Percentiles rank a stretch among this genome's conserved stretches.
Evolutionary conservation across 257 asterid genomes (phyloP).

Genomic region (Euphrasia confusa): DNA sequence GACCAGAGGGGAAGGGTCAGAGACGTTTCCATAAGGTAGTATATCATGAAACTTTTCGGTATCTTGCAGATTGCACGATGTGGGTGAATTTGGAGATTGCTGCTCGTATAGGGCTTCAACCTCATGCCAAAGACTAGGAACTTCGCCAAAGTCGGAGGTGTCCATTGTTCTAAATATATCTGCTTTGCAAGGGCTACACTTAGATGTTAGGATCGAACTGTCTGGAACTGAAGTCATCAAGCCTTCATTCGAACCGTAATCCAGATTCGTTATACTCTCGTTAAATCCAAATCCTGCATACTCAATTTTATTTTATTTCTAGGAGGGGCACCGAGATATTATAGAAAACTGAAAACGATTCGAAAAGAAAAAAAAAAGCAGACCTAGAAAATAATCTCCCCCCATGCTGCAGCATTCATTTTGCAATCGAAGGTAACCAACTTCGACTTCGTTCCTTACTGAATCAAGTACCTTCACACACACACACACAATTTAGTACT

Average conservation of each 20-base stretch:
- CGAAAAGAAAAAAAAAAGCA: constrained; percentile 4
- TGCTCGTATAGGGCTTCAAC: constrained; percentile 35
- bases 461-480: constrained; percentile 46
- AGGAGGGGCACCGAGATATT: too few species aligned
- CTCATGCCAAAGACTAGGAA: constrained; percentile 31
- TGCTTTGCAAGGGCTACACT: constrained; percentile 44
- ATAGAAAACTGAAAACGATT: constrained; percentile 4
- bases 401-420: constrained; percentile 61
- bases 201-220: constrained; percentile 36
- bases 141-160: constrained; percentile 36
- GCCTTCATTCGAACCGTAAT: constrained; percentile 54
- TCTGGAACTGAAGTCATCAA: constrained; percentile 47
- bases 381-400: constrained; percentile 85
- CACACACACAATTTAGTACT: neutral
- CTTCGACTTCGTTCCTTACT: constrained; percentile 42
- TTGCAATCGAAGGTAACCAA: constrained; percentile 47
- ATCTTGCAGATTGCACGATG: constrained; percentile 41
- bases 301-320: too few species aligned
- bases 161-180: constrained; percentile 41
- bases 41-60: constrained; percentile 43
- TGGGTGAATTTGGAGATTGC: constrained; percentile 38
- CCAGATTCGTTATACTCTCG: constrained; percentile 59
- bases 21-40: constrained; percentile 36
- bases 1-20: constrained; percentile 32
- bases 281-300: constrained; percentile 63